Conservation (phyloP, 225 moss, liverwort and hornwort genomes). For the Takakia lepidozioides region DNA sequence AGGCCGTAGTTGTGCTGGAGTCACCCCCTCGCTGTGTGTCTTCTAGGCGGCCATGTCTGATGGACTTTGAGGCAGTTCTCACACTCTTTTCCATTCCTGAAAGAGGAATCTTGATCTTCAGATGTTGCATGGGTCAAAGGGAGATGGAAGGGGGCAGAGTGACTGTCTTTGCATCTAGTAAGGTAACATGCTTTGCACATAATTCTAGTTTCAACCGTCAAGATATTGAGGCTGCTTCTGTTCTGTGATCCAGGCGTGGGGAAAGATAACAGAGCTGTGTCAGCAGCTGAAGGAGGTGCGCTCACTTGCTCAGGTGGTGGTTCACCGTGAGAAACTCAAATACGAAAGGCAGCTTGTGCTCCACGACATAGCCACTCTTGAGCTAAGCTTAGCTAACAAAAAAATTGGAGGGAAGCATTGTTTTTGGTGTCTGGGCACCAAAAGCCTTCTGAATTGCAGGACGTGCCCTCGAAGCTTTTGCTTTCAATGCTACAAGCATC, state of each 20-base stretch:
- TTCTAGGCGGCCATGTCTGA: constrained; percentile 16
- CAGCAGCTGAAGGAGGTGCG: constrained; percentile 44
- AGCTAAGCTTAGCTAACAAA: constrained; percentile 25
- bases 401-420: constrained; percentile 1
- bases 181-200: too few relatives aligned
- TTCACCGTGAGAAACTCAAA: constrained; percentile 57
- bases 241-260: constrained; percentile 27
- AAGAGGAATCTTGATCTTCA: too few relatives aligned
- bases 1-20: constrained; percentile 13
- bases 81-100: constrained; percentile 1
- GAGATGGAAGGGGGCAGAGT: too few relatives aligned
- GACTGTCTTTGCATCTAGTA: too few relatives aligned
- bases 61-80: constrained; percentile 29
- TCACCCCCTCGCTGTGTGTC: constrained; percentile 10
- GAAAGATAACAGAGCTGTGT: constrained; percentile 32
- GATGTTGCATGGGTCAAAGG: too few relatives aligned
- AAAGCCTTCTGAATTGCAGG: too few relatives aligned
- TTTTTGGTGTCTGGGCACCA: too few relatives aligned
- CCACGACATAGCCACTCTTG: constrained; percentile 30
- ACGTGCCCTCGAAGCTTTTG: too few relatives aligned
- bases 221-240: too few relatives aligned
- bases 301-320: constrained; percentile 36
- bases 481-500: too few relatives aligned
- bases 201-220: too few relatives aligned
- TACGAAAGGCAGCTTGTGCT: constrained; percentile 32